Base-by-base conservation (phyloP, 495 filamentous ascomycete genomes). In the Lasiosphaeris hirsuta region DNA sequence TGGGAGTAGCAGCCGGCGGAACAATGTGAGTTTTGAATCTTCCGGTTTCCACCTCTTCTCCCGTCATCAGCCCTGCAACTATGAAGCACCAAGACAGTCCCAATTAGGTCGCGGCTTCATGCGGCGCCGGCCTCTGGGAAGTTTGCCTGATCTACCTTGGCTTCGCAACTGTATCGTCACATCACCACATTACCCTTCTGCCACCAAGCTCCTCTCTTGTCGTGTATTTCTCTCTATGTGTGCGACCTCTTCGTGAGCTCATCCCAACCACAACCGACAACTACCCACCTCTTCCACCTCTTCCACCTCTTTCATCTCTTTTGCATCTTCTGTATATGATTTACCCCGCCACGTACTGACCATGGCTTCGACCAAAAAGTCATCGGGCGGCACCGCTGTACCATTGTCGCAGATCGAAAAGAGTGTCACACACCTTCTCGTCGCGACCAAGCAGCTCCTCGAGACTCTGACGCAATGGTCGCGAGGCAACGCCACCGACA, bases 381-480 rank as follows among this genome's bases (percentile, higher is more conserved):
- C 78, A 57, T 72, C 76, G 56, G 73, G 71, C 57, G 68, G 72
- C 49, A 58, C 73, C 18, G 69, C 70, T 37, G 72, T 78, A 51
- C 80, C 79, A 63, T 82, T 96, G 39, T 94, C 90, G 35, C 89
- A 92, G 68, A 98, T 98, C 77, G 94, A 98, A 75, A 96, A 96
- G 73, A 96, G 92, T 67, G 94, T 98, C 19, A 98, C 94, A 9
- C 94, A 98, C 69, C 87, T 98, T 41, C 85, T 98, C 33, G 90
- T 98, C 41, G 94, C 94, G 41, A 98, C 94, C 7, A 98, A 98
- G 71, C 94, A 97, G 72, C 85, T 98, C 10, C 85, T 98, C 39
- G 94, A 98, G 74, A 97, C 94, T 2, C 80, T 98, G 23, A 98
- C 94, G 44, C 87, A 92, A 77, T 98, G 94, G 94, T 97, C 95